Conservation (phyloP, 805 yeast genomes). For the Deakozyma indianensis region DNA sequence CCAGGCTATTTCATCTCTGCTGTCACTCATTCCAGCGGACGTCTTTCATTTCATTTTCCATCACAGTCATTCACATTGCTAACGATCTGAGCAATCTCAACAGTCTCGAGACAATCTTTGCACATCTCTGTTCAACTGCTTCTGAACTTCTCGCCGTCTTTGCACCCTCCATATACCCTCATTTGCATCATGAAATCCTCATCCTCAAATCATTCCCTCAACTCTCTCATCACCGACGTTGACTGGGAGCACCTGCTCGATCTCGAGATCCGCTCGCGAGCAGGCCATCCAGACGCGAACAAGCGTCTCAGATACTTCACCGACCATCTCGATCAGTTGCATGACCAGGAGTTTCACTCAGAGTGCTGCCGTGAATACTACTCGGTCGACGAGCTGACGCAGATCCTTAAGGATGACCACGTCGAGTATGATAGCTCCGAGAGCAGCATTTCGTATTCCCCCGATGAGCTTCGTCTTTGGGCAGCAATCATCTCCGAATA, state of each 20-base stretch:
- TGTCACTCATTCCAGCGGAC: too few species aligned
- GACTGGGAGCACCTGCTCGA: constrained; percentile 2
- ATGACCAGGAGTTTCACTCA: neutral
- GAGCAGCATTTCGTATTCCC: constrained; percentile 1
- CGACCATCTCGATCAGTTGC: neutral
- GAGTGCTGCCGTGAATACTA: neutral
- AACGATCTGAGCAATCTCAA: too few species aligned
- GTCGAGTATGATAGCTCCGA: neutral
- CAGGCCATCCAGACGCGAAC: neutral
- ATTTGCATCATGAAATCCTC: neutral
- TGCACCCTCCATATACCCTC: too few species aligned
- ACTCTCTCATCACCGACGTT: neutral
- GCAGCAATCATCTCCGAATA: constrained; percentile 20
- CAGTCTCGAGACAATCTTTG: too few species aligned
- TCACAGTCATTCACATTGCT: too few species aligned
- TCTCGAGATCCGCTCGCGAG: neutral
- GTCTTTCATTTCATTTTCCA: too few species aligned
- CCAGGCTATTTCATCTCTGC: too few species aligned
- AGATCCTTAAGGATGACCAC: neutral
- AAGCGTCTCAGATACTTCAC: neutral
- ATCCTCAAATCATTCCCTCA: neutral
- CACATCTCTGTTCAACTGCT: too few species aligned
- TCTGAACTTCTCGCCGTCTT: too few species aligned
- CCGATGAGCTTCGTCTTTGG: constrained; percentile 21
- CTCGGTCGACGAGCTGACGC: neutral